Evolutionary conservation across 2,329 filamentous ascomycete species (phyloP).

Genomic region (Ascochyta koolunga): DNA sequence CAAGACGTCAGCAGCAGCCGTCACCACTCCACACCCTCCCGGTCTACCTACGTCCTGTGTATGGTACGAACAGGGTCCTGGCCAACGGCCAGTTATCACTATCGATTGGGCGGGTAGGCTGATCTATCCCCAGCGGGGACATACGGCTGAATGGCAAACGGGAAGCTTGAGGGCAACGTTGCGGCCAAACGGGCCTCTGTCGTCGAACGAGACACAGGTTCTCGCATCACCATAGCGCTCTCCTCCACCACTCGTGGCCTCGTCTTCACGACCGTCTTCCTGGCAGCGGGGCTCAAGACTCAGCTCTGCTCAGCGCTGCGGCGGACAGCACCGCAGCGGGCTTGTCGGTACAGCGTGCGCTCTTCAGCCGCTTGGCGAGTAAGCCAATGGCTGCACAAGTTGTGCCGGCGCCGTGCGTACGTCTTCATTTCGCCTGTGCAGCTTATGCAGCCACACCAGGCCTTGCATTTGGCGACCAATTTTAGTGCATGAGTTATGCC

Average conservation of each 20-base stretch:
- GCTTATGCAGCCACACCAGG: constrained; percentile 39
- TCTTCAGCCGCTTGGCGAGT: constrained; percentile 7
- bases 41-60: too few species aligned
- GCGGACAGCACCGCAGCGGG: constrained; percentile 15
- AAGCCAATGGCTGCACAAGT: constrained; percentile 30
- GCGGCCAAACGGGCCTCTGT: constrained; percentile 18
- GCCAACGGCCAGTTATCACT: constrained; percentile 44
- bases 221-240: constrained; percentile 16
- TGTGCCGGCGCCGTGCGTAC: constrained; percentile 35
- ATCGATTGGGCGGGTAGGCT: constrained; percentile 50
- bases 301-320: constrained; percentile 29
- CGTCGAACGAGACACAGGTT: constrained; percentile 37
- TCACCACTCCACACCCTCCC: constrained; percentile 23
- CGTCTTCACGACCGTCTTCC: constrained; percentile 16
- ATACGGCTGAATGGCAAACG: constrained; percentile 35
- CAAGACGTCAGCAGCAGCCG: constrained; percentile 34
- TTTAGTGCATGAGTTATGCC: constrained; percentile 47
- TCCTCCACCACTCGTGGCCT: constrained; percentile 14
- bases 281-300: constrained; percentile 17
- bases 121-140: constrained; percentile 25
- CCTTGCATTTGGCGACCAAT: constrained; percentile 40
- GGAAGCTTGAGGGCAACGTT: constrained; percentile 19
- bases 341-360: constrained; percentile 26
- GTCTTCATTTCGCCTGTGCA: constrained; percentile 46
- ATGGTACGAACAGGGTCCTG: constrained; percentile 36